Conservation (phyloP, 1,284 basidiomycete species). For the Malassezia globosa region DNA sequence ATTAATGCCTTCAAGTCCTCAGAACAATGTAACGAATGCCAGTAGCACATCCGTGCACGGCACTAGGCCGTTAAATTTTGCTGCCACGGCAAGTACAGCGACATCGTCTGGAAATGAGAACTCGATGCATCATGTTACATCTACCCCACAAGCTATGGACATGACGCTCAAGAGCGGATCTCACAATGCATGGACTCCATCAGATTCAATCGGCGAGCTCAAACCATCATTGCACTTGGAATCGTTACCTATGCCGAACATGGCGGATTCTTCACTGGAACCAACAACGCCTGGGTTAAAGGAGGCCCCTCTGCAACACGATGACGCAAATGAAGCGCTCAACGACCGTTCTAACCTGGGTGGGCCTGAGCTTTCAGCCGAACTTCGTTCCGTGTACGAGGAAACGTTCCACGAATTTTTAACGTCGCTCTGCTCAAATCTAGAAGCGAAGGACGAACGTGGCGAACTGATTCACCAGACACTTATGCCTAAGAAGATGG, state of each 20-base stretch:
- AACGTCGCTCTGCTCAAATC: constrained; percentile 75
- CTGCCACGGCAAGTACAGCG: too few species aligned
- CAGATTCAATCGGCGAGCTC: too few species aligned
- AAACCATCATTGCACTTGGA: background rate
- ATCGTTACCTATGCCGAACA: background rate
- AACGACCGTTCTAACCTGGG: background rate
- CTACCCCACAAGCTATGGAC: too few species aligned
- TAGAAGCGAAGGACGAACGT: constrained; percentile 82
- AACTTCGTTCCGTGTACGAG: constrained; percentile 72
- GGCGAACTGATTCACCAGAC: constrained; percentile 97
- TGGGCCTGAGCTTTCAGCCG: constrained; percentile 42
- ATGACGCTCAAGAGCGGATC: too few species aligned
- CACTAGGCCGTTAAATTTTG: too few species aligned
- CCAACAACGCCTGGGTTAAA: background rate
- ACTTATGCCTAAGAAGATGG: constrained; percentile 64
- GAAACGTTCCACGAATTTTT: constrained; percentile 82
- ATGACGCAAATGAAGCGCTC: background rate
- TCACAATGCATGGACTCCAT: too few species aligned
- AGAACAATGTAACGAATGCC: too few species aligned
- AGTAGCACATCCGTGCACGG: too few species aligned
- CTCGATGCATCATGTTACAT: too few species aligned
- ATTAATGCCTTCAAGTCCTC: too few species aligned
- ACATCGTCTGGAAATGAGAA: too few species aligned
- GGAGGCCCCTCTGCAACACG: background rate
- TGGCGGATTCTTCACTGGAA: background rate